phyloP scores from a whole-genome alignment of 305 asterid genomes.

The Rubia occidens region DNA sequence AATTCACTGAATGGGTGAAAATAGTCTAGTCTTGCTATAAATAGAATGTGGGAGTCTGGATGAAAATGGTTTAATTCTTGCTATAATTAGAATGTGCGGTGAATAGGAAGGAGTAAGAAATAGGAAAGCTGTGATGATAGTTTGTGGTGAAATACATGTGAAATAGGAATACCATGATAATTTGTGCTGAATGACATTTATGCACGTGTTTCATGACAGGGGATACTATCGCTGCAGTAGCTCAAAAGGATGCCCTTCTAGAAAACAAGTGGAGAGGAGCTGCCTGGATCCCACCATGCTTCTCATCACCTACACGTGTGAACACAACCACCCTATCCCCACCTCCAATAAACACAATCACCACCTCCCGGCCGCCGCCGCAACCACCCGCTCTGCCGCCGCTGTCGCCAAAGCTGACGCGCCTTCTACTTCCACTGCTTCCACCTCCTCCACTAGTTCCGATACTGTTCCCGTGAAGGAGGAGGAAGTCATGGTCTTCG shows the following conservation, averaged over 20 bases:
- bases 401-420: background rate
- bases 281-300: constrained; percentile 72
- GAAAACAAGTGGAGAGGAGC: constrained; percentile 83
- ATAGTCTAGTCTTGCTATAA: too few species aligned
- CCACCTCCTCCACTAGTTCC: constrained; percentile 19
- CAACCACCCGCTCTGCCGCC: constrained; percentile 13
- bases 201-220: constrained; percentile 43
- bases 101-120: background rate
- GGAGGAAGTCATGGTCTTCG: constrained; percentile 28
- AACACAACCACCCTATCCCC: constrained; percentile 56
- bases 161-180: background rate
- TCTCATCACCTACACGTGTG: constrained; percentile 59
- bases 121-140: background rate
- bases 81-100: background rate
- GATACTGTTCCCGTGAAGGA: constrained; percentile 17
- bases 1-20: too few species aligned
- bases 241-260: constrained; percentile 77
- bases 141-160: background rate
- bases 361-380: constrained; percentile 25
- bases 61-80: background rate
- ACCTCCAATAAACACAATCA: constrained; percentile 43
- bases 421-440: background rate
- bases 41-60: background rate
- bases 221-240: constrained; percentile 83
- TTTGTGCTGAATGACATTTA: constrained; percentile 1